Conservation (phyloP, 495 filamentous ascomycete species). For the Beverwykella pulmonaria region DNA sequence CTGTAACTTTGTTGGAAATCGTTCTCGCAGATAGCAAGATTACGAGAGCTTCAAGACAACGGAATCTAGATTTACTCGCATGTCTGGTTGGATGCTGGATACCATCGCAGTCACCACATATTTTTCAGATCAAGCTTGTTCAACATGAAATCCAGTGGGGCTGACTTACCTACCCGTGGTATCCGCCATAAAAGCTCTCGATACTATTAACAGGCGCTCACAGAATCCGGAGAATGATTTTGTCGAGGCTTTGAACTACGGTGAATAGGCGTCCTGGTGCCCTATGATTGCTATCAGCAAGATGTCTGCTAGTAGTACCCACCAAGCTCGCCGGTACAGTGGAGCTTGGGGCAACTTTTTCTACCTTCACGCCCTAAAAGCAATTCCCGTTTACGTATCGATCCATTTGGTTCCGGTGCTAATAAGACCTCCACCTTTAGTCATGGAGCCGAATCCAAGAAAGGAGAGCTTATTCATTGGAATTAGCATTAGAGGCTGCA, state of each 20-base stretch:
- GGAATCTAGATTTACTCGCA: constrained; percentile 55
- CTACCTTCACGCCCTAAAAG: constrained; percentile 54
- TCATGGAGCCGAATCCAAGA: constrained; percentile 16
- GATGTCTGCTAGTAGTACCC: constrained; percentile 46
- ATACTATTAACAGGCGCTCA: constrained; percentile 39
- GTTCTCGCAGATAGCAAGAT: constrained; percentile 58
- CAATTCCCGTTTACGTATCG: too few species aligned
- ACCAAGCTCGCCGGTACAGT: constrained; percentile 46
- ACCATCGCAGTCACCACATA: constrained; percentile 58
- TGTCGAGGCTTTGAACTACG: constrained; percentile 58
- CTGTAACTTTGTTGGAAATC: constrained; percentile 56
- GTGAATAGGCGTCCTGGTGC: constrained; percentile 38
- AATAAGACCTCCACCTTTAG: constrained; percentile 35
- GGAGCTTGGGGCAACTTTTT: constrained; percentile 56
- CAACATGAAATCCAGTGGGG: constrained; percentile 55
- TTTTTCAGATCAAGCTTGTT: constrained; percentile 56
- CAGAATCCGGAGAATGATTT: constrained; percentile 52
- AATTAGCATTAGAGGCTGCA: constrained; percentile 57
- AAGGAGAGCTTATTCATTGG: constrained; percentile 50
- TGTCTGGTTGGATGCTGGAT: constrained; percentile 58
- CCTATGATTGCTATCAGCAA: constrained; percentile 56
- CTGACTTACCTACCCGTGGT: constrained; percentile 1
- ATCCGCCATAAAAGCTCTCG: too few species aligned
- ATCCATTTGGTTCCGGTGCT: constrained; percentile 53
- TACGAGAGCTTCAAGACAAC: constrained; percentile 45